These are phyloP conservation scores for Fraxinus latifolia DNA, from an alignment of 305 asterid genomes.

Conservation along the genomic window DNA sequence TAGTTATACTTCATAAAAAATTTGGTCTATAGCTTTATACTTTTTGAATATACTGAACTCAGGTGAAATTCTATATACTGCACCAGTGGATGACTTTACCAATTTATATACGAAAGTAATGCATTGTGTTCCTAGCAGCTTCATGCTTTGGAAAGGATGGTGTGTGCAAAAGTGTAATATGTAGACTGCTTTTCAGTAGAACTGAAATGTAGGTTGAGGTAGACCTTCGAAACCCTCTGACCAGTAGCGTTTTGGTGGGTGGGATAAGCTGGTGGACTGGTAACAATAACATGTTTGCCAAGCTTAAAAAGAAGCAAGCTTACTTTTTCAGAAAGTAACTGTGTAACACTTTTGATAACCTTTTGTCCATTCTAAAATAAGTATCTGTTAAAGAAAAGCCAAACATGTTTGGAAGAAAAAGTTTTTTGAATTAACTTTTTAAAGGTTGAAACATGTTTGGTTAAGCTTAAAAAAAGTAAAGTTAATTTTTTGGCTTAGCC, in stretches of 20 bases:
- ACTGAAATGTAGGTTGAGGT: not conserved
- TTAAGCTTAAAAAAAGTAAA: not conserved
- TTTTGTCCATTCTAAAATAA: not conserved
- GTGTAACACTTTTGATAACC: not conserved
- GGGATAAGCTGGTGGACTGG: not conserved
- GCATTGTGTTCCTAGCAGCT: not conserved
- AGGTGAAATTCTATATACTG: not conserved
- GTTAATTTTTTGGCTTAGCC: not conserved
- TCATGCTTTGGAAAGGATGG: not conserved
- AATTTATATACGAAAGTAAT: not conserved
- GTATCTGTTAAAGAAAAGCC: not conserved
- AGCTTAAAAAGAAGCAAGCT: not conserved
- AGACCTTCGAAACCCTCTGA: not conserved
- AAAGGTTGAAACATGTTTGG: not conserved
- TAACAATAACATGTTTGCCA: not conserved
- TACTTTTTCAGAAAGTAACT: not conserved
- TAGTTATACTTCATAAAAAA: not conserved
- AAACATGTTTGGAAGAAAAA: not conserved
- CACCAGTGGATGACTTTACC: not conserved
- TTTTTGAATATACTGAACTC: not conserved
- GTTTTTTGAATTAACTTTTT: not conserved
- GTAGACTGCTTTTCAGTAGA: not conserved
- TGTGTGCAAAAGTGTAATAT: not conserved
- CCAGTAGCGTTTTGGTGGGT: not conserved
- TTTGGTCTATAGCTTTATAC: not conserved